A percentile compares a stretch with the other conserved stretches of the same genome.
Conservation (phyloP, 1,284 basidiomycete species). For the Agroathelia rolfsii region DNA sequence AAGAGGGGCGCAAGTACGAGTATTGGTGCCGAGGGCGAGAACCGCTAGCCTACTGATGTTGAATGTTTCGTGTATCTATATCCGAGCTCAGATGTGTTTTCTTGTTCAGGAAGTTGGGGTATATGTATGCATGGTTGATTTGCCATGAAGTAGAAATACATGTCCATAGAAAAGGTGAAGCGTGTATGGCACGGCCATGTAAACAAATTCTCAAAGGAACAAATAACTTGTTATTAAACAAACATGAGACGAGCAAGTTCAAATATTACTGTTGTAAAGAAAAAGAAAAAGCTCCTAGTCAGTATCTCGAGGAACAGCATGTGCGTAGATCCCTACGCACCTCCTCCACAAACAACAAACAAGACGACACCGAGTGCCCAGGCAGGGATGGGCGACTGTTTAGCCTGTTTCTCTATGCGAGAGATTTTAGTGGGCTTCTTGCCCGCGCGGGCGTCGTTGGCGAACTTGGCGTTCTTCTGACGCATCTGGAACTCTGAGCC, state of each 20-base stretch:
- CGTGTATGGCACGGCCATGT: conserved; percentile 1
- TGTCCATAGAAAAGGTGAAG: conserved; percentile 1
- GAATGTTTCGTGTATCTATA: conserved; percentile 8
- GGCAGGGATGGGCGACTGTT: conserved; percentile 59
- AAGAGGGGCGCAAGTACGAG: conserved; percentile 15
- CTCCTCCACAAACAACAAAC: conserved; percentile 70
- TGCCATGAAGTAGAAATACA: conserved; percentile 9
- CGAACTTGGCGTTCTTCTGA: conserved; percentile 69
- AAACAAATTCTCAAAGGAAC: no score
- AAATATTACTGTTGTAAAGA: conserved; percentile 46
- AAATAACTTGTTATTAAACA: conserved; percentile 40
- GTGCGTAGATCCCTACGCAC: conserved; percentile 31
- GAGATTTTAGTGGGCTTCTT: conserved; percentile 67
- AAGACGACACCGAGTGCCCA: conserved; percentile 61
- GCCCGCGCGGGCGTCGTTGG: conserved; percentile 55
- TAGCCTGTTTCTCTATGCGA: conserved; percentile 56
- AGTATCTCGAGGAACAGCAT: conserved; percentile 6
- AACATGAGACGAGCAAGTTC: conserved; percentile 59
- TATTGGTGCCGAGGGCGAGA: conserved; percentile 26
- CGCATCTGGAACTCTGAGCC: conserved; percentile 75
- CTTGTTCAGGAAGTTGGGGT: no score
- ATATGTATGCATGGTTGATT: conserved; percentile 14
- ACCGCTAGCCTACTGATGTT: conserved; percentile 8
- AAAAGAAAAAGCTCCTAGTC: conserved; percentile 7
- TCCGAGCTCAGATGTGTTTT: no score